Base-by-base conservation (phyloP, 768 basidiomycete genomes). In the Phaeotremella fagi region DNA sequence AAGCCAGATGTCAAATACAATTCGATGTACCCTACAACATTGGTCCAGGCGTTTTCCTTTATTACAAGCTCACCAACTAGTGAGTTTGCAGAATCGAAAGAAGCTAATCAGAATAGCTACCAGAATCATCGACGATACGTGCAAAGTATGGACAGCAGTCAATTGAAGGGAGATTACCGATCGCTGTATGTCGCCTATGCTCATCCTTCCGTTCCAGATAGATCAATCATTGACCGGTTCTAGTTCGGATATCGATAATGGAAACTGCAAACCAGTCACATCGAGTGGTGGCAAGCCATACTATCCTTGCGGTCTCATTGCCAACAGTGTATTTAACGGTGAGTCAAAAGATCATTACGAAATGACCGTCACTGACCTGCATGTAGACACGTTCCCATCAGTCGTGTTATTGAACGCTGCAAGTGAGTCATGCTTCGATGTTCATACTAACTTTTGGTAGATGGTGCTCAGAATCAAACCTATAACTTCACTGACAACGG, bases 81-180 rank as follows among this genome's bases (percentile, higher is more conserved):
- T 75, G 23, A 54, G 72, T 55, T 33, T 14, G 41, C 5, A 38
- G 11, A 18, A 3, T 7, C 31, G 45, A 41, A 38, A 24, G n/a
- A 14, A 23, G 7, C 35, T 23, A 16, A n/a, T 15, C 37, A 33
- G 31, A 35, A 89, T 71, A 90, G 92, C 78, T 98, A 83, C 78
- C 94, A 99, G 80, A 99, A 99, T 75, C 95, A 99, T 73, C 85
- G 95, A 28, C 83, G 95, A 70, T 99, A 98, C 70, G 95, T 98
- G 50, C 87, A 91, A 78, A 91, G 88, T 71, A 76, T 88, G 37
- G 82, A 91, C 69, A 80, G 85, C 12, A 79, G 85, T 61, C 95
- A 99, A 73, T 80, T 99, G 50, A 82, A 83, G 71, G 95, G 95
- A 41, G 57, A 70, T 41, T 55, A 49, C n/a, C 54, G 60, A 28